These are phyloP conservation scores for Francoa sonchifolia DNA, from an alignment of 441 rosid genomes.

Conservation along the genomic window DNA sequence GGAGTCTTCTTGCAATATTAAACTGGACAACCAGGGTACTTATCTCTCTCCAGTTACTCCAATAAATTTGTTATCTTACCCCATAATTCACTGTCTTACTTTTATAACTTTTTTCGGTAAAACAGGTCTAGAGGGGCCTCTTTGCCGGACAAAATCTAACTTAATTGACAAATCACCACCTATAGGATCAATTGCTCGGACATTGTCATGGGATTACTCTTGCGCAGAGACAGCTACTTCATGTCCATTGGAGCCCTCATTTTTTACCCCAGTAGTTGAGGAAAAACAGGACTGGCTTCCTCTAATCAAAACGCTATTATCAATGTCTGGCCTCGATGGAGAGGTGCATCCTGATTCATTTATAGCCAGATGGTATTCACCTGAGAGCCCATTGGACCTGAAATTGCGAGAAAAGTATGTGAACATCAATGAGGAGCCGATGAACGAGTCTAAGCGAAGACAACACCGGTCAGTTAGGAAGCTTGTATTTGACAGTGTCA, in stretches of 20 bases:
- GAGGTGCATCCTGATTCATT: constrained; percentile 21
- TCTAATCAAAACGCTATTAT: constrained; percentile 38
- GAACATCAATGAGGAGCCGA: constrained; percentile 27
- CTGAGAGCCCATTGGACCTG: constrained; percentile 64
- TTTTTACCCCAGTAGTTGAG: constrained; percentile 17
- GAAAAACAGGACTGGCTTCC: constrained; percentile 45
- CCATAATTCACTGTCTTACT: not conserved
- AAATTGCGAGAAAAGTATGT: constrained; percentile 38
- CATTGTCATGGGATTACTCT: constrained; percentile 56
- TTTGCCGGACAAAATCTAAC: constrained; percentile 29
- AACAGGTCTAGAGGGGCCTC: constrained; percentile 30
- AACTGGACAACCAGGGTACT: constrained; percentile 33
- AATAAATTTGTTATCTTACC: not conserved
- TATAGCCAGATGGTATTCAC: constrained; percentile 54
- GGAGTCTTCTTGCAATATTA: constrained; percentile 31
- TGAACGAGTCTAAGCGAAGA: constrained; percentile 56
- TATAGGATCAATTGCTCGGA: constrained; percentile 70
- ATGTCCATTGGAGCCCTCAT: constrained; percentile 28
- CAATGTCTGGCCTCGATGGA: constrained; percentile 41
- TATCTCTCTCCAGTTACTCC: constrained; percentile 7
- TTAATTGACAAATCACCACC: constrained; percentile 83
- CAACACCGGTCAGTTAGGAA: constrained; percentile 47
- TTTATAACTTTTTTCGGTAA: not conserved
- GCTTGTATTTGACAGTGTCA: constrained; percentile 61
- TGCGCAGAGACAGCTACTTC: constrained; percentile 31